Evolutionary conservation across 495 filamentous ascomycete species (phyloP), one percentile per base, ranked within the genome.

Genomic region (Penicillium paradoxum): DNA sequence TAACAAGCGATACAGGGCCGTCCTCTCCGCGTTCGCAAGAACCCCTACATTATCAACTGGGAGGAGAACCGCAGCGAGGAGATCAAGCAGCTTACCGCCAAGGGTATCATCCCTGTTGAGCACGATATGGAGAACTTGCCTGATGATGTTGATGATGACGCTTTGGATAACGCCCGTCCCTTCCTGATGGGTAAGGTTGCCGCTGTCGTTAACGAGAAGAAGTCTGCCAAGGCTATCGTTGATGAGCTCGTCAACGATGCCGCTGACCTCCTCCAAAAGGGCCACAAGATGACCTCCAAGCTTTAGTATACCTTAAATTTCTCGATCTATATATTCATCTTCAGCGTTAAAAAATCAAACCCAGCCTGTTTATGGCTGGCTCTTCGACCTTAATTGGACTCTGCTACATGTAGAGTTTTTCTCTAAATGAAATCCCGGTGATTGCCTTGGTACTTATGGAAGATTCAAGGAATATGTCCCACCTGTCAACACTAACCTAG

Each of bases 121-220:
- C 79, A 90, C 65, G 93, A 98, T 69, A 80, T 98, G 34, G 93
- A 98, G 78, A 86, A 83, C 70, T 72, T 95, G 56, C 76, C 80
- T 34, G 84, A 87, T 57, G 84, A 87, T 34, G 67, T 81, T 48
- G 84, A 85, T 54, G 83, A 87, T 40, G 90, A 97, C 30, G 83
- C 85, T 24, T 82, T 98, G 76, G 93, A 97, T 64, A 89, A 89
- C 65, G 91, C 90, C 56, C 82, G 90, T 25, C 93, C 93, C 13
- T 95, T 83, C 79, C 67, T 98, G 58, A 97, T 98, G 92, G 93
- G 93, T 61, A 93, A 97, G 77, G 93, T 90, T 33, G 86, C 93
- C 19, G 91, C 93, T 21, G 89, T 97, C 7, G 87, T 91, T 43
- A 91, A 91, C 61, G 90, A 97, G 72, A 88, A 86, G 80, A 95